Percentiles rank a stretch among this genome's conserved stretches.
Evolutionary conservation across 768 basidiomycete genomes (phyloP).

Genomic region (Piloderma croceum): DNA sequence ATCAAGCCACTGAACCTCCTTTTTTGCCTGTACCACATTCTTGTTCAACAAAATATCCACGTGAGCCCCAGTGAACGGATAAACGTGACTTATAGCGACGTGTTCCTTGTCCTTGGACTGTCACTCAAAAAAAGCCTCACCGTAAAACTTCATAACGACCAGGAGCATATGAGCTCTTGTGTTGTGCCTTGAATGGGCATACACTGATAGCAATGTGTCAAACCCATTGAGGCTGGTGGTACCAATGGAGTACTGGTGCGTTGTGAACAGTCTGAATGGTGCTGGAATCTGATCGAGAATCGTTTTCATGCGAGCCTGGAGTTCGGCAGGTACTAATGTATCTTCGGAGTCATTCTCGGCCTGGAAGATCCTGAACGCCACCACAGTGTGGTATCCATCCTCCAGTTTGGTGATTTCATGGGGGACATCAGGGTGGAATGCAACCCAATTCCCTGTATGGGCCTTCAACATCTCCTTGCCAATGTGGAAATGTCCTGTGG

Average conservation of each 20-base stretch:
- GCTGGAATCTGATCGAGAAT: conserved; percentile 4
- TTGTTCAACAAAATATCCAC: conserved; percentile 8
- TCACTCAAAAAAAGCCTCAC: conserved; percentile 1
- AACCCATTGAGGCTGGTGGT: conserved; percentile 19
- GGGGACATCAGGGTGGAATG: conserved; percentile 28
- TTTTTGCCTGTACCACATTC: neutral
- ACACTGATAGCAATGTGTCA: conserved; percentile 16
- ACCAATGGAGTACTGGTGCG: conserved; percentile 23
- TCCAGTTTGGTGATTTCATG: conserved; percentile 15
- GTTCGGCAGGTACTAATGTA: conserved; percentile 1
- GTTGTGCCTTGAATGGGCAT: conserved; percentile 7
- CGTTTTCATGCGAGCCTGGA: too few species aligned
- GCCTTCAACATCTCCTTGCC: conserved; percentile 2
- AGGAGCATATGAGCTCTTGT: conserved; percentile 14
- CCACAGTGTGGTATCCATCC: conserved; percentile 20
- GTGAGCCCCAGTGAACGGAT: conserved; percentile 18
- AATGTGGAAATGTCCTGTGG: conserved; percentile 1
- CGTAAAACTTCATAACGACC: conserved; percentile 9
- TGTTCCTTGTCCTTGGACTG: neutral
- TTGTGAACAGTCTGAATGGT: conserved; percentile 22
- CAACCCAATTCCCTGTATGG: conserved; percentile 17
- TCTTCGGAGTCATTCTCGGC: conserved; percentile 4
- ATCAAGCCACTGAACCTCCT: neutral
- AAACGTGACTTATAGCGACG: conserved; percentile 4
- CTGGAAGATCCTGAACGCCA: conserved; percentile 29